These are phyloP conservation scores for Triticum urartu DNA, from an alignment of 176 grass and related monocot genomes.

Conservation along the genomic window DNA sequence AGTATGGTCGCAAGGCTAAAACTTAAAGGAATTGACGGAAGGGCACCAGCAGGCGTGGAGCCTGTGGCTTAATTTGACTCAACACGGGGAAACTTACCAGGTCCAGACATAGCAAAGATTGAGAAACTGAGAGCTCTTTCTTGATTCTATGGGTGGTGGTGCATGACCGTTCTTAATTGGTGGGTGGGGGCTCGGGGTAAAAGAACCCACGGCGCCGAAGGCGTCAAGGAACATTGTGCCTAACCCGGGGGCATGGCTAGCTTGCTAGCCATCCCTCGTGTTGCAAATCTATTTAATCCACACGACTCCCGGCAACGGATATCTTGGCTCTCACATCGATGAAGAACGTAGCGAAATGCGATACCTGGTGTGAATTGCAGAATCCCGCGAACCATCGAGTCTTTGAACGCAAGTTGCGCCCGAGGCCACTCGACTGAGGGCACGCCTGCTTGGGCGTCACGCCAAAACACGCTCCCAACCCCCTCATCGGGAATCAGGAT, in stretches of 20 bases:
- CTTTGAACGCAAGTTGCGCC: slow-evolving; percentile 88
- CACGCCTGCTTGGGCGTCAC: slow-evolving; percentile 4
- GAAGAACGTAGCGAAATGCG: slow-evolving; percentile 84
- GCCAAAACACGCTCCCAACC: too few relatives aligned
- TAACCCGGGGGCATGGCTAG: too few relatives aligned
- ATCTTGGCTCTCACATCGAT: slow-evolving; percentile 70
- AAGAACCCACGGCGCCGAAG: too few relatives aligned
- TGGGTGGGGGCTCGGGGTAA: too few relatives aligned
- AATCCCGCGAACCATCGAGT: slow-evolving; percentile 81
- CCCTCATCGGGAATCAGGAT: too few relatives aligned
- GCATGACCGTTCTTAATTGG: too few relatives aligned
- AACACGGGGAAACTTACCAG: slow-evolving; percentile 52
- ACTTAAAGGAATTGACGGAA: slow-evolving; percentile 36
- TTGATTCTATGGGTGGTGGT: too few relatives aligned
- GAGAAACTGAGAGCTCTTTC: neutral
- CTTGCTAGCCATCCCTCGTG: neutral
- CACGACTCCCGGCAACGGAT: slow-evolving; percentile 62
- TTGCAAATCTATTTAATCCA: neutral
- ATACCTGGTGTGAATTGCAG: slow-evolving; percentile 90
- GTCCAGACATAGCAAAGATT: slow-evolving; percentile 63
- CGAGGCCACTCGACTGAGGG: slow-evolving; percentile 24
- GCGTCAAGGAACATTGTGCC: too few relatives aligned
- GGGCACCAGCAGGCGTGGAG: slow-evolving; percentile 32
- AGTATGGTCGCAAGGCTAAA: slow-evolving; percentile 36
- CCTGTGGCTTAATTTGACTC: slow-evolving; percentile 38